Percentiles rank a stretch among this genome's conserved stretches.
phyloP scores from a whole-genome alignment of 2,329 filamentous ascomycete species.

The Scedosporium dehoogii region DNA sequence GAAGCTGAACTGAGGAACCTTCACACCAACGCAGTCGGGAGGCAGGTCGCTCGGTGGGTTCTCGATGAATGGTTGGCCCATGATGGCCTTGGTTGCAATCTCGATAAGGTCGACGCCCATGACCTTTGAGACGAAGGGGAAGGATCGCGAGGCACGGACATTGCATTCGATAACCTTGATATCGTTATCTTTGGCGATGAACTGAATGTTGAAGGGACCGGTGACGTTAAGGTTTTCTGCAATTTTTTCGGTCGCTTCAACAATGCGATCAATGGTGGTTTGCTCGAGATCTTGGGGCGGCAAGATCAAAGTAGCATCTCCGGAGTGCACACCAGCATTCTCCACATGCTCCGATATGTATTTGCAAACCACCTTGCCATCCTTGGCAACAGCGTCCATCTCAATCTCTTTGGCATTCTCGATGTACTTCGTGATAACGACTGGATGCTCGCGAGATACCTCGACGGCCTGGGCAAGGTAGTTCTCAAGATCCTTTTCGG shows the following conservation, averaged over 20 bases:
- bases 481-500: slow-evolving; percentile 78
- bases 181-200: slow-evolving; percentile 98
- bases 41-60: slow-evolving; percentile 73
- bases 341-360: slow-evolving; percentile 99
- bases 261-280: slow-evolving; percentile 83
- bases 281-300: slow-evolving; percentile 87
- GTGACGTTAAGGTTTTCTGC: slow-evolving; percentile 89
- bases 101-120: slow-evolving; percentile 97
- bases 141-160: slow-evolving; percentile 88
- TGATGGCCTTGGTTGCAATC: slow-evolving; percentile 97
- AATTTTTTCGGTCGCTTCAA: slow-evolving; percentile 92
- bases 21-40: slow-evolving; percentile 82
- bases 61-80: slow-evolving; percentile 68
- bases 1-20: slow-evolving; percentile 98
- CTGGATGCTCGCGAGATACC: slow-evolving; percentile 89
- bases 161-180: slow-evolving; percentile 99
- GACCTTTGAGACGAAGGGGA: slow-evolving; percentile 97
- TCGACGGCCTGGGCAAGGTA: slow-evolving; percentile 87
- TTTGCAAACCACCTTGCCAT: slow-evolving; percentile 83
- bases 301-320: slow-evolving; percentile 89
- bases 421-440: slow-evolving; percentile 99
- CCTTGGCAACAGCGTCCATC: slow-evolving; percentile 93
- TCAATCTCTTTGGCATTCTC: slow-evolving; percentile 99
- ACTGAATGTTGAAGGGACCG: slow-evolving; percentile 97
- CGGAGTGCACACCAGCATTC: slow-evolving; percentile 96